Evolutionary conservation across 1,284 basidiomycete species (phyloP).

Genomic region (Wallemia hederae): DNA sequence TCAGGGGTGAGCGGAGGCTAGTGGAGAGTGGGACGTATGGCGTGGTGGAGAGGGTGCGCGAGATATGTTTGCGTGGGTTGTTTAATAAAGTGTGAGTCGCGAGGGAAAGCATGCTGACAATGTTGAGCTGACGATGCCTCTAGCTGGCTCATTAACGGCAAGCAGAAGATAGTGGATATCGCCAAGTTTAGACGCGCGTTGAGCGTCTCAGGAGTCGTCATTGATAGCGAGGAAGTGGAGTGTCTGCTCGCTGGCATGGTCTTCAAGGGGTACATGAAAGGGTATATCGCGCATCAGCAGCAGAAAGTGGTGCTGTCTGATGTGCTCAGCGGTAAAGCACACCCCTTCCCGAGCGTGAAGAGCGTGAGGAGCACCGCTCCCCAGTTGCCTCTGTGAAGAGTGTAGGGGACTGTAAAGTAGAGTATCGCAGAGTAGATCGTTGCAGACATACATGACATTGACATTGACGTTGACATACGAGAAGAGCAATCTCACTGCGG

Average conservation of each 20-base stretch:
- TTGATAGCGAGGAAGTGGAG: slow-evolving; percentile 49
- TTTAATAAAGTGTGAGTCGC: slow-evolving; percentile 52
- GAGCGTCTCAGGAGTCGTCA: slow-evolving; percentile 27
- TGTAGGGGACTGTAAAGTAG: too few species aligned
- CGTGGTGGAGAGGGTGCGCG: slow-evolving; percentile 58
- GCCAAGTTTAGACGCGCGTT: slow-evolving; percentile 43
- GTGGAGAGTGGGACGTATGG: slow-evolving; percentile 59
- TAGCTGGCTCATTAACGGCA: slow-evolving; percentile 48
- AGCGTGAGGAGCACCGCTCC: too few species aligned
- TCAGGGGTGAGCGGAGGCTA: slow-evolving; percentile 31
- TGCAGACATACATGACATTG: too few species aligned
- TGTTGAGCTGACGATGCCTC: neutral
- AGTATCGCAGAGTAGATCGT: too few species aligned
- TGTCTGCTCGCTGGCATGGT: slow-evolving; percentile 85
- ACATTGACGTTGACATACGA: too few species aligned
- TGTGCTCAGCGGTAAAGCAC: neutral
- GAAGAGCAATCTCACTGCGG: neutral
- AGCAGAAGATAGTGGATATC: slow-evolving; percentile 43
- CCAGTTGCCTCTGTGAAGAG: too few species aligned
- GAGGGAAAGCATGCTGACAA: neutral
- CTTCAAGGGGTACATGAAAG: slow-evolving; percentile 64
- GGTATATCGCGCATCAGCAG: slow-evolving; percentile 86
- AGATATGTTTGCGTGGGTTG: slow-evolving; percentile 52
- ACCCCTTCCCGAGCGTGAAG: neutral
- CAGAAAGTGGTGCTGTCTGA: slow-evolving; percentile 68